Conservation (phyloP, 331 rosid genomes). For the Pyrus hybrid region DNA sequence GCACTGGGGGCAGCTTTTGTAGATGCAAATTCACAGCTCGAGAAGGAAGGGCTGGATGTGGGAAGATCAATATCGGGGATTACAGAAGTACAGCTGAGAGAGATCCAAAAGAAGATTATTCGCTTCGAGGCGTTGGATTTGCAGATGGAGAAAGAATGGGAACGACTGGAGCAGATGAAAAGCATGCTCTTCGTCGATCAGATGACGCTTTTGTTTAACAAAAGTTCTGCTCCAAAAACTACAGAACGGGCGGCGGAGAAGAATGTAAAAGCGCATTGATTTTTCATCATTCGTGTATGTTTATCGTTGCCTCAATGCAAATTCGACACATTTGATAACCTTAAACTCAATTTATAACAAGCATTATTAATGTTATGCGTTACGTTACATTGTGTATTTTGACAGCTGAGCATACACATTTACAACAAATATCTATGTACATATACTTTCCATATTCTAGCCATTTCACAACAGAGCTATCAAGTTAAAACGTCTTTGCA, state of each 20-base stretch:
- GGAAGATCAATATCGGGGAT: slow-evolving; percentile 59
- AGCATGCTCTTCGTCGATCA: slow-evolving; percentile 65
- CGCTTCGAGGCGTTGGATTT: slow-evolving; percentile 60
- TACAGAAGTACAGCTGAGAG: slow-evolving; percentile 66
- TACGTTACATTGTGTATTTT: no score
- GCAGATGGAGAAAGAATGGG: slow-evolving; percentile 66
- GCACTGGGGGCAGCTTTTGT: slow-evolving; percentile 29
- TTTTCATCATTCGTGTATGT: not conserved
- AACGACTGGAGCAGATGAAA: slow-evolving; percentile 65
- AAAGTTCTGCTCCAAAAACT: slow-evolving; percentile 24
- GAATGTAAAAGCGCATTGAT: slow-evolving; percentile 32
- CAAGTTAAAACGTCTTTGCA: not conserved
- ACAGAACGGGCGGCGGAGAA: slow-evolving; percentile 12
- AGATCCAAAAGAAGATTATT: slow-evolving; percentile 51
- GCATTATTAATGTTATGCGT: not conserved
- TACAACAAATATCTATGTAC: slow-evolving; percentile 14
- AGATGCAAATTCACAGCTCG: slow-evolving; percentile 50
- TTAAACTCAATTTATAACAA: not conserved
- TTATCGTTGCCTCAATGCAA: not conserved
- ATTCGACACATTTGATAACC: not conserved
- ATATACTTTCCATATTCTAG: not conserved
- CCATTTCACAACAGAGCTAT: not conserved
- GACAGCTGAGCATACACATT: not conserved
- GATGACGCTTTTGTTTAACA: slow-evolving; percentile 48
- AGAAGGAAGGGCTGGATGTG: slow-evolving; percentile 56